These are phyloP conservation scores for Dioscorea cayenensis DNA, from an alignment of 116 monocot species.

Conservation along the genomic window DNA sequence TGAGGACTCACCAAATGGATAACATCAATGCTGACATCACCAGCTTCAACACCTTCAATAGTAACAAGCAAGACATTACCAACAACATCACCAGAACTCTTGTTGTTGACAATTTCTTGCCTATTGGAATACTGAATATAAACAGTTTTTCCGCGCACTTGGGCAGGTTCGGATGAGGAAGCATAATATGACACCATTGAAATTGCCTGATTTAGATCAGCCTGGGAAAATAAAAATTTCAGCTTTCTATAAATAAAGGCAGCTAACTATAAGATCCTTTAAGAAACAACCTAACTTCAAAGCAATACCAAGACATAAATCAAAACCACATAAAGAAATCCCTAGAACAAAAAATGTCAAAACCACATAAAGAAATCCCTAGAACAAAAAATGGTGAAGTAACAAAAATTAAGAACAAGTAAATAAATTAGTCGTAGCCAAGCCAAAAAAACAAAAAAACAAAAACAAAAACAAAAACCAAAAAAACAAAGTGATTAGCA, in stretches of 20 bases:
- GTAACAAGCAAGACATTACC: slow-evolving; percentile 85
- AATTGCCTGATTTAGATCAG: slow-evolving; percentile 79
- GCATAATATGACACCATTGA: slow-evolving; percentile 82
- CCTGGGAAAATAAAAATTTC: slow-evolving; percentile 20
- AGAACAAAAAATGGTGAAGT: too few species aligned
- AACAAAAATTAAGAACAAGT: too few species aligned
- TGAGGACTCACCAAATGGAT: slow-evolving; percentile 60
- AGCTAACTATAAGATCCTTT: too few species aligned
- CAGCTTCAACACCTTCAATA: slow-evolving; percentile 82
- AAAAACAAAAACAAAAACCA: too few species aligned
- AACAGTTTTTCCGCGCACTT: slow-evolving; percentile 82
- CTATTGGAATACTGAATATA: slow-evolving; percentile 85
- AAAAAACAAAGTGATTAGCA: too few species aligned
- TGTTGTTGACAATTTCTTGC: slow-evolving; percentile 81
- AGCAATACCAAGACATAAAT: too few species aligned
- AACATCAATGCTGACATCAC: slow-evolving; percentile 81
- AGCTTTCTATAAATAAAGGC: neutral
- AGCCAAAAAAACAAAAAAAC: too few species aligned
- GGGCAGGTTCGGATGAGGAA: slow-evolving; percentile 77
- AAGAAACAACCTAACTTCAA: too few species aligned
- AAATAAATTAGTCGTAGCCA: too few species aligned
- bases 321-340: too few species aligned
- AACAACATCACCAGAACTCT: slow-evolving; percentile 47
- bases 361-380: too few species aligned
- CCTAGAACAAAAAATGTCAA: too few species aligned